A percentile compares a stretch with the other conserved stretches of the same genome.
These are phyloP conservation scores for Tubosaeta sp. DNA, from an alignment of 768 basidiomycete genomes.

Conservation along the genomic window DNA sequence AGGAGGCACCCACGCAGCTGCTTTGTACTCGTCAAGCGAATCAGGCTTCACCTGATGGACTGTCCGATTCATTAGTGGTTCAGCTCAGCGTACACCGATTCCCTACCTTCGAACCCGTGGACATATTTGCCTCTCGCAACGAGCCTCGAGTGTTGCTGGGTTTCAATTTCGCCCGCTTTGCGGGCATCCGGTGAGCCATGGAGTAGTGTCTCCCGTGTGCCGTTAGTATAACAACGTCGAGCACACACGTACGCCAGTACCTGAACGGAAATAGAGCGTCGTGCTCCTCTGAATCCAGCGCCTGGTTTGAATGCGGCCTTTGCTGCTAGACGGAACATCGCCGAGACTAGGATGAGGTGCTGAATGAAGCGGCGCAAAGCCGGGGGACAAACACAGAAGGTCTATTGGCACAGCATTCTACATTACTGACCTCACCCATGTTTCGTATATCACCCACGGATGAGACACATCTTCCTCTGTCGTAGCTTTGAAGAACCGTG, in stretches of 20 bases:
- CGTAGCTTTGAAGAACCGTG: constrained; percentile 29
- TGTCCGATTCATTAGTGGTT: constrained; percentile 30
- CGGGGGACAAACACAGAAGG: constrained; percentile 1
- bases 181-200: constrained; percentile 94
- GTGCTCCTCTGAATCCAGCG: constrained; percentile 23
- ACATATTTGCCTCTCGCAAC: constrained; percentile 94
- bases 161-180: constrained; percentile 70
- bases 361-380: constrained; percentile 4
- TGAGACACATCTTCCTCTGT: constrained; percentile 24
- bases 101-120: constrained; percentile 78
- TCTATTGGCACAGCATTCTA: constrained; percentile 1
- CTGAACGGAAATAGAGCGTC: constrained; percentile 61
- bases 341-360: constrained; percentile 1
- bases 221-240: constrained; percentile 26
- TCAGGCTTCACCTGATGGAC: constrained; percentile 86
- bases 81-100: not conserved
- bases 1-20: constrained; percentile 64
- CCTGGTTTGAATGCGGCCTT: constrained; percentile 13
- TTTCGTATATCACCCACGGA: constrained; percentile 37
- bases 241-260: constrained; percentile 31
- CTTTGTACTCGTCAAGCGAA: constrained; percentile 77
- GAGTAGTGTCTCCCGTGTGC: constrained; percentile 61
- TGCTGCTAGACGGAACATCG: constrained; percentile 22
- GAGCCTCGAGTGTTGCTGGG: constrained; percentile 79
- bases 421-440: constrained; percentile 34